Evolutionary conservation across 2,329 filamentous ascomycete species (phyloP).

Genomic region (Diaporthe longicolla): DNA sequence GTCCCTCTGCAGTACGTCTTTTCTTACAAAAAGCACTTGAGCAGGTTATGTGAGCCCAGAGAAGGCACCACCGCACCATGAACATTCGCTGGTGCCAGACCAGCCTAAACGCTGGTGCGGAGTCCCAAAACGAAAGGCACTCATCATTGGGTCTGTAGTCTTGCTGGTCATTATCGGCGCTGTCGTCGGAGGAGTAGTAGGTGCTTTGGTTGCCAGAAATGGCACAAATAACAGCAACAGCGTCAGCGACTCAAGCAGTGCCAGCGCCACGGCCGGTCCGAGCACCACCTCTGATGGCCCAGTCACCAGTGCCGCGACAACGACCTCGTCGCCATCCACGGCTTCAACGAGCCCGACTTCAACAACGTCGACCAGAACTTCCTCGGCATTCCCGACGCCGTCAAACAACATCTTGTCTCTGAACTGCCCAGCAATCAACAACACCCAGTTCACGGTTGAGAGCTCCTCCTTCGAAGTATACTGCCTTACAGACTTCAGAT

Average conservation of each 20-base stretch:
- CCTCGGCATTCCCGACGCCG: constrained; percentile 16
- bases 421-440: constrained; percentile 31
- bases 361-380: background rate
- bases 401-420: constrained; percentile 20
- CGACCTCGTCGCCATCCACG: background rate
- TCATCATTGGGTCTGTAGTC: constrained; percentile 1
- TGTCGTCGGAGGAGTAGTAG: constrained; percentile 23
- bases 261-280: background rate
- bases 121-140: constrained; percentile 17
- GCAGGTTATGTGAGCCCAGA: constrained; percentile 5
- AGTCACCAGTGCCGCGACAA: constrained; percentile 1
- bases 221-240: background rate
- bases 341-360: background rate
- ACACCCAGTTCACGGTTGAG: constrained; percentile 21
- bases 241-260: background rate
- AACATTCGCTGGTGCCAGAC: background rate
- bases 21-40: background rate
- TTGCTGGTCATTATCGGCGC: constrained; percentile 22
- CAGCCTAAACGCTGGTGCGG: constrained; percentile 20
- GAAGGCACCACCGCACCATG: background rate
- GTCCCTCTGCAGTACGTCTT: background rate
- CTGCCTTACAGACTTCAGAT: constrained; percentile 18
- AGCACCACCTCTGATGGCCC: background rate
- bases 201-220: constrained; percentile 15
- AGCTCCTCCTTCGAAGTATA: background rate